phyloP scores from a whole-genome alignment of 179 eudicot species.

The Beta lomatogona region DNA sequence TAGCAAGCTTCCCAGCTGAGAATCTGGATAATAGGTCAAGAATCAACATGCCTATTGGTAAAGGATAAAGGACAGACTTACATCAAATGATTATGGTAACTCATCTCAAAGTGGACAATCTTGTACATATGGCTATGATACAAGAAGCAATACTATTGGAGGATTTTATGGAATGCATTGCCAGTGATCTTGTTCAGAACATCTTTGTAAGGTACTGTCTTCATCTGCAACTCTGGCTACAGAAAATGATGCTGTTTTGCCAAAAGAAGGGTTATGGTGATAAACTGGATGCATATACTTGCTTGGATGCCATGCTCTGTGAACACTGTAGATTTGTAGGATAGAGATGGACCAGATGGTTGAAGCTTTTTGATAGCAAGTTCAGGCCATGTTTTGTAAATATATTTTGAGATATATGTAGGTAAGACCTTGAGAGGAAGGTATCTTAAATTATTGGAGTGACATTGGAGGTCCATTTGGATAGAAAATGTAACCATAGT shows the following conservation, averaged over 20 bases:
- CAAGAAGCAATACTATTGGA: neutral
- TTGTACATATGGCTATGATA: slow-evolving; percentile 8
- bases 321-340: neutral
- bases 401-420: too few relatives aligned
- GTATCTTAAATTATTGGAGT: too few relatives aligned
- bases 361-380: too few relatives aligned
- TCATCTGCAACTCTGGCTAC: neutral
- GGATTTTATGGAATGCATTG: neutral
- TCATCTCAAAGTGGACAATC: neutral
- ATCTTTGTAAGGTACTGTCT: neutral
- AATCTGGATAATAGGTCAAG: neutral
- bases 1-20: neutral
- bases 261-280: neutral
- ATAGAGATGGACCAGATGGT: too few relatives aligned
- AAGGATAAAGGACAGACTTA: neutral
- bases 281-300: neutral
- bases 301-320: neutral
- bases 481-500: neutral
- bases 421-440: too few relatives aligned
- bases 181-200: neutral
- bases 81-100: neutral
- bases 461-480: neutral
- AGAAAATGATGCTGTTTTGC: neutral
- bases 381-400: too few relatives aligned
- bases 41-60: neutral